Percentiles rank a stretch among this genome's conserved stretches.
Evolutionary conservation across 2,329 filamentous ascomycete genomes (phyloP).

Genomic region (Neonectria ditissima): DNA sequence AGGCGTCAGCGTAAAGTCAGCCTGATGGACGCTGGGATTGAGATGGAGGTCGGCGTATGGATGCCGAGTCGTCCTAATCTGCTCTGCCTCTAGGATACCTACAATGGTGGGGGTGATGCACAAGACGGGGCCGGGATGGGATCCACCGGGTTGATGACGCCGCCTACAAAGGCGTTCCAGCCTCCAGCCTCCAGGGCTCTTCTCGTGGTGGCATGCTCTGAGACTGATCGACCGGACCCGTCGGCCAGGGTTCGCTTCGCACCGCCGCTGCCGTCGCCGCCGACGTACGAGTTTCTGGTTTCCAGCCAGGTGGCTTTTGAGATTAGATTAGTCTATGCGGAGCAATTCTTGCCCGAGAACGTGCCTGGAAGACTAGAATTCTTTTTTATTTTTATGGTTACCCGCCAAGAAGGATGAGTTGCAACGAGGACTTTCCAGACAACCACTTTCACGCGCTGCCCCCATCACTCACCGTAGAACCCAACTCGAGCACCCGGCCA

Average conservation of each 20-base stretch:
- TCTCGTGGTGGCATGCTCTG: not conserved
- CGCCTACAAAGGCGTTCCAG: not conserved
- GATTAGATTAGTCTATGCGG: slow-evolving; percentile 1
- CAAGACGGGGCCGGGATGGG: slow-evolving; percentile 17
- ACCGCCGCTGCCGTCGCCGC: slow-evolving; percentile 19
- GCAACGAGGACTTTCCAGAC: not conserved
- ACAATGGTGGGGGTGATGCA: slow-evolving; percentile 25
- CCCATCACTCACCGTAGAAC: not conserved
- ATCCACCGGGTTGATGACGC: slow-evolving; percentile 4
- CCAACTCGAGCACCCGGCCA: not conserved
- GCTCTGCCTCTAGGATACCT: not conserved
- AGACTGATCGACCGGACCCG: slow-evolving; percentile 22
- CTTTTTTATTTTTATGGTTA: not conserved
- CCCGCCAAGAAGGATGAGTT: not conserved
- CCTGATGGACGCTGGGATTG: slow-evolving; percentile 28
- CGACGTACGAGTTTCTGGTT: slow-evolving; percentile 17
- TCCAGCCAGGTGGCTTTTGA: not conserved
- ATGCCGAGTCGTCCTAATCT: slow-evolving; percentile 18
- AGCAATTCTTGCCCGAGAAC: not conserved
- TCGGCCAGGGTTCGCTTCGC: slow-evolving; percentile 20
- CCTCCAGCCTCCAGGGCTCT: too few species aligned
- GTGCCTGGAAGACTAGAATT: not conserved
- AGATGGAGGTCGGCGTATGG: slow-evolving; percentile 20
- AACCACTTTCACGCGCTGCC: not conserved
- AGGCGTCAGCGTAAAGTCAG: slow-evolving; percentile 28